Base-by-base conservation (phyloP, 495 filamentous ascomycete genomes). In the Neurospora sp. region DNA sequence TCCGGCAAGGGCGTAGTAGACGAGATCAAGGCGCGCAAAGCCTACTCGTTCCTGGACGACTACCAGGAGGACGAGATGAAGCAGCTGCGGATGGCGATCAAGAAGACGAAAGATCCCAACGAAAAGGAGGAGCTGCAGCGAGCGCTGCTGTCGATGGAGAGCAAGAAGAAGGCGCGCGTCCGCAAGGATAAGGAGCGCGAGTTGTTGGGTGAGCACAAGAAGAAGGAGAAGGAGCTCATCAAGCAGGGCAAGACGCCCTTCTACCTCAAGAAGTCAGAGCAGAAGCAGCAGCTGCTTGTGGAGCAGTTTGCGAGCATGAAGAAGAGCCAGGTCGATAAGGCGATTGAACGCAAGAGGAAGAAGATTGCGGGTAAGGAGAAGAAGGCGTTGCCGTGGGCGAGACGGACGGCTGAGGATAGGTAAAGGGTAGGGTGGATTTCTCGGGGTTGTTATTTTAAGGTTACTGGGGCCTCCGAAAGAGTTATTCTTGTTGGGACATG, bases 201-300 rank as follows among this genome's bases (percentile, higher is more conserved):
- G 74, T 81, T 98, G 11, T 72, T 93, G 41, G 84, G 87, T 38
- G 88, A 91, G 80, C 94, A 97, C 81, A 88, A 91, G 76, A 90
- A 88, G 83, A 85, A 90, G 78, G 96, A 99, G 88, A 93, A 92
- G 82, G 91, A 94, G 81, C 81, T 91, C 72, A 89, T 98, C 39
- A 87, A 86, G 77, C 88, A 94, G 83, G 96, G 96, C 31, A 97
- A 98, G 89, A 90, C 90, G 86, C 95, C 95, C 7, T 99, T 94
- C 79, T 97, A 91, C 80, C 84, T 98, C 75, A 98, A 98, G 88
- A 90, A 91, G 82, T 90, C 88, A 74, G 94, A 97, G 83, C 86
- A 94, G 83, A 97, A 96, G 89, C 94, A 94, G 83, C 82, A 90
- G 80, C 85, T 93, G 39, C 82, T 97, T 73, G 81, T 92, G 75